Conservation (phyloP, 139 green algal species). For the Limnomonas spitsbergensis region DNA sequence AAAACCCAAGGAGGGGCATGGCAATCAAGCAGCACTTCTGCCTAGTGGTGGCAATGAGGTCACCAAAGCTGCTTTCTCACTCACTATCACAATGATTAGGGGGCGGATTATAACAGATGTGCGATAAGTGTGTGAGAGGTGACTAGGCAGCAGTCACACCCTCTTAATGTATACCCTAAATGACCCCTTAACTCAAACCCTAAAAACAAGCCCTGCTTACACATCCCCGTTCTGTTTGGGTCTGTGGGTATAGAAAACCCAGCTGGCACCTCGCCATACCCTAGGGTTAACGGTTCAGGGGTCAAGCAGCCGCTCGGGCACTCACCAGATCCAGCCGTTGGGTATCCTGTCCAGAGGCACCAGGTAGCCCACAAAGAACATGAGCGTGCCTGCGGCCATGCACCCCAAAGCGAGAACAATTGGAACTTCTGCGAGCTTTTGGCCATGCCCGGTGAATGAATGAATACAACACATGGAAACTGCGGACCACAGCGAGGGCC, state of each 20-base stretch:
- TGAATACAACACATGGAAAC: too few species aligned
- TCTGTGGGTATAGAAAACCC: background rate
- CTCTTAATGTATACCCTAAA: background rate
- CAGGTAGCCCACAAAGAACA: constrained; percentile 1
- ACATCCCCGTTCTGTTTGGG: background rate
- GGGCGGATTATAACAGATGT: background rate
- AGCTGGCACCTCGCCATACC: background rate
- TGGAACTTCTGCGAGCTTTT: too few species aligned
- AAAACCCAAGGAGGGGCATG: background rate
- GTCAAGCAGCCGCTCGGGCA: too few species aligned
- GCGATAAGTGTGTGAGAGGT: background rate
- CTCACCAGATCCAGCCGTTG: background rate
- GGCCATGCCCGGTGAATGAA: too few species aligned
- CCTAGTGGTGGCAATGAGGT: background rate
- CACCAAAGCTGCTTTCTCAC: background rate
- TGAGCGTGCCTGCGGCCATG: background rate
- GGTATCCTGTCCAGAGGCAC: background rate
- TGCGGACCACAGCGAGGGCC: too few species aligned
- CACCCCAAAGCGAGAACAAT: too few species aligned
- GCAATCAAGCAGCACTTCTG: background rate
- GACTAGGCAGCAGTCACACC: background rate
- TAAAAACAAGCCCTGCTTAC: background rate
- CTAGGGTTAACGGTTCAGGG: background rate
- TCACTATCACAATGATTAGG: background rate
- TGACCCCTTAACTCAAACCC: background rate